Evolutionary conservation across 129 eudicot genomes (phyloP), one percentile per base, ranked within the genome.

Genomic region (sunflower (Helianthus annuus)): DNA sequence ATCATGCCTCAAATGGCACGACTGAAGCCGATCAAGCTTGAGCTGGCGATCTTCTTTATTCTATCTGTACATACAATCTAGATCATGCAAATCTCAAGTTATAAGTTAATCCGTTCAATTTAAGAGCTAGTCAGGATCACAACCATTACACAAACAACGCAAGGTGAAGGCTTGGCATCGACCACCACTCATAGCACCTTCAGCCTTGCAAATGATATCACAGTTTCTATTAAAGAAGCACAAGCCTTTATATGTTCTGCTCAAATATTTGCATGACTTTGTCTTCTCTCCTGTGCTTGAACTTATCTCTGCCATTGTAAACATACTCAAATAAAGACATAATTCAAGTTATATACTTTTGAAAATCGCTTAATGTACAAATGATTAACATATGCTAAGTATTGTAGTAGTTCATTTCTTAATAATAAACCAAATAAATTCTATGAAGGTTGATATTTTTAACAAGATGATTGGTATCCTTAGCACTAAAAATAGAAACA

Each of bases 101-200:
- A 38, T 56, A 48, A 27, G 8, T 68, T 8, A 48, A 39, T 51
- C 4, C 5, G n/a, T 60, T 60, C 27, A 0, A n/a, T 5, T 5
- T 4, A 12, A 59, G 14, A 51, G 51, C 52, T 78, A 70, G 51
- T 71, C 67, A 6, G 82, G 77, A 70, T 78, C 82, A 27, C 82
- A 78, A 49, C 63, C 5, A 54, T 78, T 39, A 63, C 82, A 78
- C 1, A 78, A 15, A 6, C 82, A 78, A 70, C 82, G 77, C 44
- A 78, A 27, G 3, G 77, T 70, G 59, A 78, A 54, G 71, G 45
- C 32, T 27, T 64, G 76, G 39, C 82, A 78, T 51, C 38, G 82
- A 24, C 82, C 82, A 44, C 82, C 82, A 70, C 72, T 56, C 16
- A 74, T 70, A 62, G 82, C 82, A 63, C 82, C 77, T 16, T 78